Evolutionary conservation across 2,329 filamentous ascomycete species (phyloP), one percentile per base, ranked within the genome.

Genomic region (Rutstroemia sp.): DNA sequence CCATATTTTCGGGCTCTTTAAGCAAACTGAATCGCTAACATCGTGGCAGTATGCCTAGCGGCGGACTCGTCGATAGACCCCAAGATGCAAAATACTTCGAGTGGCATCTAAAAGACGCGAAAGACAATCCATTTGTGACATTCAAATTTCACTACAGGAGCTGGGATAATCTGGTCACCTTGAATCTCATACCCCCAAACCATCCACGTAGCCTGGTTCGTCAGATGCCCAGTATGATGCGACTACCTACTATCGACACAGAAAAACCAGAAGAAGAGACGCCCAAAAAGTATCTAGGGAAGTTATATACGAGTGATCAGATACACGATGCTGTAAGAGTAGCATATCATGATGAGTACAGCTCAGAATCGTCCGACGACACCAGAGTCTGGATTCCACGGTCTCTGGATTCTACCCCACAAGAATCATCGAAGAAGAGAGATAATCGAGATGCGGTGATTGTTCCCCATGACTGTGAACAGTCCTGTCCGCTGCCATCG

Each of bases 121-220:
- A 73, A 54, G 75, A 81, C 45, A 70, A 66, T 2, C 81, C 81
- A 0, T 82, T 75, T 59, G 75, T 75, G 4, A 75, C 73, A 0
- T 83, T 83, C 58, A 73, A 73, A 25, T 80, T 83, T 58, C 77
- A 83, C 58, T 83, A 83, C 60, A 75, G 80, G 30, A 79, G 76
- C 6, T 77, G 73, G 75, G 70, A 73, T 9, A 75, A 73, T 54
- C 73, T 84, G 10, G 64, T 70, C 7, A 67, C 73, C 34, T 70
- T 82, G 9, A 78, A 77, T 53, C 67, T 83, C 4, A 73, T 79
- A 25, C 62, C 67, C 12, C 16, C 54, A 12, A 21, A 56, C 23
- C 58, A 62, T 47, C 46, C 61, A 21, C 55, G 61, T 30, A 60
- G 39, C 12, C 16, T 51, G 34, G 51, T 51, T 38, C 16, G 27